Evolutionary conservation across 2,329 filamentous ascomycete genomes (phyloP), one percentile per base, ranked within the genome.

Genomic region (Ophiognomonia clavigignenti-juglandacearum): DNA sequence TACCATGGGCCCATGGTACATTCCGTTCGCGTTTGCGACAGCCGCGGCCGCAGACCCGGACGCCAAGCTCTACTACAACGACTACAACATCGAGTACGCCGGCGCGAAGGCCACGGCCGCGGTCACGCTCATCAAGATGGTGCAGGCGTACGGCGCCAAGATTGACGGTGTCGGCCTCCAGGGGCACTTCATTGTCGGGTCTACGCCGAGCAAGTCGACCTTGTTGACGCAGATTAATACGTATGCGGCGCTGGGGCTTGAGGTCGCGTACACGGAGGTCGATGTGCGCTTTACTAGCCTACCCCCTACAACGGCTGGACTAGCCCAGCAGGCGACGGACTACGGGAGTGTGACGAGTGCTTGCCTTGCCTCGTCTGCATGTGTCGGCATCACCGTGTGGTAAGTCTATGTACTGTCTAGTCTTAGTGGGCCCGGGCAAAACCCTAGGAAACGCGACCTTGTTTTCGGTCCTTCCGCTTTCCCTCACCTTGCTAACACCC

Each of bases 101-200:
- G 63, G 65, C 13, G 58, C 66, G 43, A 79, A 80, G 63, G 68
- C 70, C 8, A 64, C 68, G 22, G 64, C 60, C 0, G 68, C 71
- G 1, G 55, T 71, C 8, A 61, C 68, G 23, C 68, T 79, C 20
- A 67, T 79, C 50, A 56, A 66, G 50, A 62, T 69, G 22, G 54
- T 78, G 39, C 64, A 74, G 54, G 55, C 63, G 4, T 68, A 72
- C 7, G 73, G 76, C 9, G 70, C 72, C 14, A 74, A 72, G 45
- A 80, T 85, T 51, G 75, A 85, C 51, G 80, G 81, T 41, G 71
- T 85, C 4, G 81, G 82, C 16, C 67, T 83, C 56, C 80, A 85
- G 58, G 72, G 68, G 4, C 82, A 85, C 61, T 73, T 83, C 45
- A 74, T 78, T 45, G 74, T 77, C 5, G 76, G 78, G 55, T 56